These are phyloP conservation scores for Leucoagaricus sp. DNA, from an alignment of 1,284 basidiomycete species.

Conservation along the genomic window DNA sequence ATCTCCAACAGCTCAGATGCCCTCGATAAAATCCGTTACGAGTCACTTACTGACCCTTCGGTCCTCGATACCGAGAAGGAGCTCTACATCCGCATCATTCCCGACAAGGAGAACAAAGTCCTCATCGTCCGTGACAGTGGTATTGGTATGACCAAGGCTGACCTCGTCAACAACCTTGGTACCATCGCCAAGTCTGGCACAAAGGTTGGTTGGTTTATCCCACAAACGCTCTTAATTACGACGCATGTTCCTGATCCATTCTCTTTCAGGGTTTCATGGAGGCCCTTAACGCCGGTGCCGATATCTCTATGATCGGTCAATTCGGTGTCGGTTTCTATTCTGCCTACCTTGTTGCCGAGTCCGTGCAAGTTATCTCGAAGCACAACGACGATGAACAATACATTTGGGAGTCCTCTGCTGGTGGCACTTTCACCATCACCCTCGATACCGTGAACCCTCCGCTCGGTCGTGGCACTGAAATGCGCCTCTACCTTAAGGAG, in stretches of 20 bases:
- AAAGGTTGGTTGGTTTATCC: constrained; percentile 52
- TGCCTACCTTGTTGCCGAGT: constrained; percentile 98
- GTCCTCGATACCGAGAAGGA: constrained; percentile 89
- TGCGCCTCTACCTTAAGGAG: constrained; percentile 97
- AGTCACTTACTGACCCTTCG: constrained; percentile 88
- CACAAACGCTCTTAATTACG: constrained; percentile 12
- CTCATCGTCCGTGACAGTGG: constrained; percentile 95
- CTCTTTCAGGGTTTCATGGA: constrained; percentile 89
- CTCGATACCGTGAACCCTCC: constrained; percentile 88
- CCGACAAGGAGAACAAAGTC: constrained; percentile 95
- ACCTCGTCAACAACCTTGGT: constrained; percentile 98
- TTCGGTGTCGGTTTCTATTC: constrained; percentile 99
- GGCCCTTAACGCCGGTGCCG: constrained; percentile 94
- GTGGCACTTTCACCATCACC: constrained; percentile 99
- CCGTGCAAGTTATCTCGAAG: constrained; percentile 98
- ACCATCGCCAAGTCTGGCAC: constrained; percentile 99
- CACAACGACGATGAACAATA: constrained; percentile 99
- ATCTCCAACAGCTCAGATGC: constrained; percentile 95
- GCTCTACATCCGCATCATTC: constrained; percentile 89
- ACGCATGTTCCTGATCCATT: constrained; percentile 10
- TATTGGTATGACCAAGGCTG: constrained; percentile 99
- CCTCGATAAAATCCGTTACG: constrained; percentile 95
- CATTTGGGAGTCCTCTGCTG: constrained; percentile 99
- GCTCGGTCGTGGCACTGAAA: constrained; percentile 93
- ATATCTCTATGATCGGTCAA: constrained; percentile 93